A percentile compares a stretch with the other conserved stretches of the same genome.
phyloP scores from a whole-genome alignment of 1,284 basidiomycete genomes.

The Sporisorium scitamineum region DNA sequence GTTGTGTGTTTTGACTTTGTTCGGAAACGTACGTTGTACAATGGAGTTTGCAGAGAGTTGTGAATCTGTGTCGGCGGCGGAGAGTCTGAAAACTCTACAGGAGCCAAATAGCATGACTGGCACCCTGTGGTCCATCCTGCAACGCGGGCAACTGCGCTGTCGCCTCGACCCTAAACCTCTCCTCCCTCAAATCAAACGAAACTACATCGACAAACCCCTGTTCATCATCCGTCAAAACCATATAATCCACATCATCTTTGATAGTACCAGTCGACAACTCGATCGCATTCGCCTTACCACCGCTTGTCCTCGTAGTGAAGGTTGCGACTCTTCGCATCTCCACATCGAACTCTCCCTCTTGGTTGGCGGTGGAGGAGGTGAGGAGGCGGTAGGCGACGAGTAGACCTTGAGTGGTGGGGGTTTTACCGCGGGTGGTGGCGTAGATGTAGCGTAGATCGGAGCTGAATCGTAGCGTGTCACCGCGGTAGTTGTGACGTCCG shows the following conservation, averaged over 20 bases:
- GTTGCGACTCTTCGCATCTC: constrained; percentile 5
- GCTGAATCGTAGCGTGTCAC: constrained; percentile 62
- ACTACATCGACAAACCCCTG: constrained; percentile 53
- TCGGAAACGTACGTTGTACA: no score
- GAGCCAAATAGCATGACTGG: constrained; percentile 67
- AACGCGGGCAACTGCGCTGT: constrained; percentile 36
- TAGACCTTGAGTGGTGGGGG: constrained; percentile 26
- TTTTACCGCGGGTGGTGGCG: constrained; percentile 61
- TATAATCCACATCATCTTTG: not conserved
- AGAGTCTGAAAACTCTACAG: no score
- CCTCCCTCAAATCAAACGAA: constrained; percentile 27
- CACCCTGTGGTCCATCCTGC: constrained; percentile 34
- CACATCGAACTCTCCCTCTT: not conserved
- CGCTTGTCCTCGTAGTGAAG: constrained; percentile 55
- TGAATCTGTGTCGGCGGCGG: no score
- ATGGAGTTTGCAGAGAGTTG: no score
- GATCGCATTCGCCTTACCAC: constrained; percentile 67
- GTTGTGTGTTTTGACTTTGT: not conserved
- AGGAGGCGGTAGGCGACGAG: constrained; percentile 43
- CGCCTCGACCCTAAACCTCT: constrained; percentile 21
- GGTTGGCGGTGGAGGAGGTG: not conserved
- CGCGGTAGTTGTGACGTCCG: constrained; percentile 39
- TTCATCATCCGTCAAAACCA: constrained; percentile 63
- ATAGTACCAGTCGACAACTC: constrained; percentile 44
- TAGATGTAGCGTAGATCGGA: constrained; percentile 49